Evolutionary conservation across 2,329 filamentous ascomycete genomes (phyloP).

Genomic region (Penicillium sp.): DNA sequence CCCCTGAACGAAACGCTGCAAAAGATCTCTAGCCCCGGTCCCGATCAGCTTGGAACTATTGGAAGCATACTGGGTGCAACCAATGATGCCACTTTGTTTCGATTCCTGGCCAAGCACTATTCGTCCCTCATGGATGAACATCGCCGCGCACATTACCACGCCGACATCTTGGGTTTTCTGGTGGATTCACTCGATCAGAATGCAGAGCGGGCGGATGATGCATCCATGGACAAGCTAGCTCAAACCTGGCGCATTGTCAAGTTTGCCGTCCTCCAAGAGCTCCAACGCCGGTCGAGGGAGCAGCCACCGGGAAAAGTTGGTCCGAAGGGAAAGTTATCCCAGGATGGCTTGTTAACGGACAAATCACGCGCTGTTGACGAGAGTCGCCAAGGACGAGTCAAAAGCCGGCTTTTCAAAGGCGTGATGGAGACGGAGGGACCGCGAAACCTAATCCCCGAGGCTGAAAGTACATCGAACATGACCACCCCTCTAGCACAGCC

Average conservation of each 20-base stretch:
- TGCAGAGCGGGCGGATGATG: constrained; percentile 48
- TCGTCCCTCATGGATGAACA: constrained; percentile 33
- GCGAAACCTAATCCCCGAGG: constrained; percentile 30
- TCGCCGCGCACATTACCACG: constrained; percentile 17
- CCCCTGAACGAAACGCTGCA: constrained; percentile 48
- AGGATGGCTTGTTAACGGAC: constrained; percentile 27
- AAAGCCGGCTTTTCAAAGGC: constrained; percentile 41
- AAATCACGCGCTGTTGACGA: constrained; percentile 28
- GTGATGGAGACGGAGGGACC: constrained; percentile 36
- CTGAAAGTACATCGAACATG: constrained; percentile 51
- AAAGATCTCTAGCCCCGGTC: constrained; percentile 36
- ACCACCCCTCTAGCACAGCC: constrained; percentile 52
- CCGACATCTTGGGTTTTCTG: constrained; percentile 30
- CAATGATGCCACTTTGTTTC: constrained; percentile 38
- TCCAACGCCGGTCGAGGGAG: constrained; percentile 39
- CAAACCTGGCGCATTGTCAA: constrained; percentile 56
- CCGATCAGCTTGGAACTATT: constrained; percentile 47
- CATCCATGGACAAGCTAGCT: constrained; percentile 48
- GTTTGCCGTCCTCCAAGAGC: constrained; percentile 47
- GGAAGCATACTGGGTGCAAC: constrained; percentile 46
- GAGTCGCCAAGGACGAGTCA: constrained; percentile 35
- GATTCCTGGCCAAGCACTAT: constrained; percentile 42
- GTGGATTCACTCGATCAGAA: constrained; percentile 49
- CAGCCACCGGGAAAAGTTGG: constrained; percentile 21
- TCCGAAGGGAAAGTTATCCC: constrained; percentile 26